These are phyloP conservation scores for Prosopis cineraria DNA, from an alignment of 306 rosid genomes.

Conservation along the genomic window DNA sequence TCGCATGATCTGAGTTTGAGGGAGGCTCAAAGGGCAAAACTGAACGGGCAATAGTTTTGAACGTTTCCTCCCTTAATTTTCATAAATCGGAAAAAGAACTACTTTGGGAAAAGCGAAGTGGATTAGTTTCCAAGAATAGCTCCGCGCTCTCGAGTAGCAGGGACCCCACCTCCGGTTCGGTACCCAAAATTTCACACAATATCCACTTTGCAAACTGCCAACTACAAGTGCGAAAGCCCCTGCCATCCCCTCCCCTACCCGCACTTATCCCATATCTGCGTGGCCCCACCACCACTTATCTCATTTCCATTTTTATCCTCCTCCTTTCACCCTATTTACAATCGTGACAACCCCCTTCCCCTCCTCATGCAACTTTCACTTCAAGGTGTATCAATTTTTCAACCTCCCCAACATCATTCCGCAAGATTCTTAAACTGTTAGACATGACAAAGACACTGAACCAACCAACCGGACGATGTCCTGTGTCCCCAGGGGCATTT, in stretches of 20 bases:
- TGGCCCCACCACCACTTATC: background rate
- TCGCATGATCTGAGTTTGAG: background rate
- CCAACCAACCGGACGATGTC: background rate
- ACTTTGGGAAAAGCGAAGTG: background rate
- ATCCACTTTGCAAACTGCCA: background rate
- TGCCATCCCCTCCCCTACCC: background rate
- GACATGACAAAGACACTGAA: conserved; percentile 37
- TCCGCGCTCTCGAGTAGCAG: background rate
- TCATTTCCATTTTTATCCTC: background rate
- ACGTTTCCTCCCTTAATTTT: background rate
- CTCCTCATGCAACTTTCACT: conserved; percentile 11
- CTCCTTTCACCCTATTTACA: background rate
- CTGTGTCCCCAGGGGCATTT: conserved; percentile 25
- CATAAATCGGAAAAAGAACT: background rate
- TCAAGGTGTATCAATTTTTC: conserved; percentile 21
- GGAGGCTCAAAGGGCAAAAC: background rate
- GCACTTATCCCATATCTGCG: background rate
- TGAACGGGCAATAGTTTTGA: background rate
- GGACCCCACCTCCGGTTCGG: background rate
- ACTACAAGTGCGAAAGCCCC: background rate
- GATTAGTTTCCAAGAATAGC: conserved; percentile 15
- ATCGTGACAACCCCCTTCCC: background rate
- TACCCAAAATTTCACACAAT: background rate
- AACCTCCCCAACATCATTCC: conserved; percentile 5
- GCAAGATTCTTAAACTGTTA: conserved; percentile 18